Evolutionary conservation across 371 early-diverging fungal genomes (phyloP).

Genomic region (Mucor racemosus): DNA sequence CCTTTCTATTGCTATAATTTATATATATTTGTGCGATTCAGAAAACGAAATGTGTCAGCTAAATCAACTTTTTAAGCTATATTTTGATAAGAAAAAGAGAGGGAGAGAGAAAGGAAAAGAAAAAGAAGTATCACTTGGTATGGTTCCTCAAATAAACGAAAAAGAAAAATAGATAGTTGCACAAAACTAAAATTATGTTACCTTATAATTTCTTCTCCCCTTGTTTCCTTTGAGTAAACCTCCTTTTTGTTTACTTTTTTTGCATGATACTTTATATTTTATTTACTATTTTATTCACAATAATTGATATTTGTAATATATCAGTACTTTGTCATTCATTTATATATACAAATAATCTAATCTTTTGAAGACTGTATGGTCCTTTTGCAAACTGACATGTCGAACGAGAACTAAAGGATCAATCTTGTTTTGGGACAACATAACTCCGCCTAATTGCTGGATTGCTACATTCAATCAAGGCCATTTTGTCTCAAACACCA

Average conservation of each 20-base stretch:
- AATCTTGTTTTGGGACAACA: not conserved
- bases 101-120: not conserved
- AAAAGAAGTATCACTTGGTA: not conserved
- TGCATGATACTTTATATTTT: not conserved
- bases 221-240: not conserved
- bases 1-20: not conserved
- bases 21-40: not conserved
- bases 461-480: not conserved
- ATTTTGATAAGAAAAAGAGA: not conserved
- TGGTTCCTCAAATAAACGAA: not conserved
- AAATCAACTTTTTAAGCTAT: not conserved
- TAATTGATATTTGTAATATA: too few species aligned
- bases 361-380: not conserved
- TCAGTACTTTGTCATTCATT: too few species aligned
- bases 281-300: not conserved
- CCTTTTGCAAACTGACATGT: not conserved
- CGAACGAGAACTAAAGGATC: not conserved
- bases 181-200: slow-evolving; percentile 8
- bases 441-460: slow-evolving; percentile 4
- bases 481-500: not conserved
- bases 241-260: not conserved
- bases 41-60: not conserved
- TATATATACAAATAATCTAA: too few species aligned
- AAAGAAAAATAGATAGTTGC: not conserved
- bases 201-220: not conserved